Evolutionary conservation across 345 rosid species (phyloP), one percentile per base, ranked within the genome.

Genomic region (Viola odorata): DNA sequence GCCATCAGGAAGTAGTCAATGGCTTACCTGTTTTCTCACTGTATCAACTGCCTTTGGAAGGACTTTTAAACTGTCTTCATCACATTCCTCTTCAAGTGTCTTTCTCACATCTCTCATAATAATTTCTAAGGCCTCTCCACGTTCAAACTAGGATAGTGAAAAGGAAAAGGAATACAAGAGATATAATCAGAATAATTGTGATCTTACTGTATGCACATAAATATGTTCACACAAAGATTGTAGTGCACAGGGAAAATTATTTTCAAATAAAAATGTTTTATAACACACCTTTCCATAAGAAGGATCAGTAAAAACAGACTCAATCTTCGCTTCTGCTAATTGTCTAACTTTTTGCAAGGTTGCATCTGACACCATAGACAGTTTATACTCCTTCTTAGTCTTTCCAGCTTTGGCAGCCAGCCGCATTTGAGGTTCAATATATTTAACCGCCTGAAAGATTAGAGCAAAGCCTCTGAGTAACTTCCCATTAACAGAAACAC

Each of bases 391-490:
- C 78, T 94, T 90, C 87, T 90, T 90, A 50, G 67, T 74, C 78
- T 90, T 94, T 58, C 99, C 99, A 77, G 97, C 97, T 75, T 77
- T 87, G 6, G 78, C 90, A 55, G 96, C 99, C 64, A 87, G 69
- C 73, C 84, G 84, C 53, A 87, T 74, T 84, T 94, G 99, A 63
- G 96, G 96, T 67, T 90, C 96, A 55, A 90, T 75, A 68, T 73
- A 88, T 71, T 86, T 90, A 44, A 84, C 90, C 12, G 99, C 99
- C 97, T 94, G 85, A 72, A 57, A 62, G 41, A 64, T 63, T 53
- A 73, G 58, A 74, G 7, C n/a, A 16, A 62, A 50, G 49, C 52
- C 69, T 68, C 62, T 58, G 23, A 61, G 39, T 7, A 52, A 36
- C 56, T 32, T 41, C 56, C 42, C 53, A 57, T 48, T 57, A 57